Base-by-base conservation (phyloP, 495 filamentous ascomycete species). In the Astrocystis sublimbata region DNA sequence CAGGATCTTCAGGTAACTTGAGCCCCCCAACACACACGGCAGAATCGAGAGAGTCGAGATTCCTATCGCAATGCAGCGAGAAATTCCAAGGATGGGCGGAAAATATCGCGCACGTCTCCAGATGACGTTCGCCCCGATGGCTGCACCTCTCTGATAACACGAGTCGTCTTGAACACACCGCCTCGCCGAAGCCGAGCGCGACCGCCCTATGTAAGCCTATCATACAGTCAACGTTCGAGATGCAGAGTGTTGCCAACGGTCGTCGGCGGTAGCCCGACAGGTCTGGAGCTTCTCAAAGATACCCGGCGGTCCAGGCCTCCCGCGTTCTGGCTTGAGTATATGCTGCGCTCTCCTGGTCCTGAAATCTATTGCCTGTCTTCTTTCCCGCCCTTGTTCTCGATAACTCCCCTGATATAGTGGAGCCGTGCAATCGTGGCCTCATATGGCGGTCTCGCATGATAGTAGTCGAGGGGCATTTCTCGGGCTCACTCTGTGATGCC, bases 261-360 rank as follows among this genome's bases (percentile, higher is more conserved):
- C 70, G 59, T 66, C 57, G 30, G 35, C 60, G 53, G 51, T 45
- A 26, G 55, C 62, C 62, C 12, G 64, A 50, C 67, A 77, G 41
- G 68, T 71, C 30, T 75, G 66, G 67, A 73, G 64, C 65, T 76
- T 76, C 66, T 73, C 68, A 63, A 75, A 70, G 72, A 73, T 75
- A 60, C 60, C 65, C 53, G 52, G 47, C 24, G 12, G 38, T 41
- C 47, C 43, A 33, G 47, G 21, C 26, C 19, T 45, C 31, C 33
- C 17, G 41, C 51, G 24, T 21, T 15, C 31, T 28, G 24, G n/a
- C n/a, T n/a, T n/a, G n/a, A n/a, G n/a, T n/a, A n/a, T n/a, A 49
- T 23, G n/a, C 30, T 59, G 58, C 60, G 51, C 17, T 26, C 28
- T 41, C 47, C 10, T 46, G 35, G 21, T 41, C 47, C 10, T 46